phyloP scores from a whole-genome alignment of 2,329 filamentous ascomycete genomes.

The Fusarium sacchari region DNA sequence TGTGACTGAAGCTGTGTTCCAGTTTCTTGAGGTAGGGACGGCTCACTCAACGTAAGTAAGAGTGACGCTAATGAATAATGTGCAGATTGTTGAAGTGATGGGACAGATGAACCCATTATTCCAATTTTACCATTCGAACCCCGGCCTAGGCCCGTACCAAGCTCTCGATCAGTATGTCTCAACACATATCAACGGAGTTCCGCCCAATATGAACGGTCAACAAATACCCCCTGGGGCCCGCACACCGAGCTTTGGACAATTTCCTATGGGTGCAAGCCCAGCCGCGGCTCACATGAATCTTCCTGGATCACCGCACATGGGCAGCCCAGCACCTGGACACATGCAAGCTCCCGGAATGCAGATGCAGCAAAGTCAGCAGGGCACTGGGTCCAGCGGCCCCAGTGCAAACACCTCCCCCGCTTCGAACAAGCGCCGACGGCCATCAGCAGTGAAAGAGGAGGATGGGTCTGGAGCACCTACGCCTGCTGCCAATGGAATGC shows the following conservation, averaged over 20 bases:
- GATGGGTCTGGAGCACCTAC: slow-evolving; percentile 62
- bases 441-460: slow-evolving; percentile 67
- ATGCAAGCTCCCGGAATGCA: slow-evolving; percentile 75
- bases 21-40: slow-evolving; percentile 69
- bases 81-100: slow-evolving; percentile 72
- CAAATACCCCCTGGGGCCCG: slow-evolving; percentile 59
- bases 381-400: slow-evolving; percentile 71
- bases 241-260: slow-evolving; percentile 66
- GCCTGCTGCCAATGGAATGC: slow-evolving; percentile 61
- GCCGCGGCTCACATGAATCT: slow-evolving; percentile 68
- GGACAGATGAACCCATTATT: slow-evolving; percentile 74
- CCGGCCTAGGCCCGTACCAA: slow-evolving; percentile 63
- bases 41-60: slow-evolving; percentile 31
- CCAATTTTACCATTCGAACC: slow-evolving; percentile 64
- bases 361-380: slow-evolving; percentile 74
- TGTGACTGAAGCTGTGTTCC: slow-evolving; percentile 69
- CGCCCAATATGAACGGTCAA: slow-evolving; percentile 59
- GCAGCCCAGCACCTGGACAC: slow-evolving; percentile 69
- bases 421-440: slow-evolving; percentile 67
- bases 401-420: slow-evolving; percentile 74
- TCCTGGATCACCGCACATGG: slow-evolving; percentile 69
- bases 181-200: slow-evolving; percentile 55
- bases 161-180: slow-evolving; percentile 70
- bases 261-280: slow-evolving; percentile 68
- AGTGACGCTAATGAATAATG: slow-evolving; percentile 35